These are phyloP conservation scores for Herpetomonas samuelpessoai DNA, from an alignment of 208 protist species.

Conservation along the genomic window DNA sequence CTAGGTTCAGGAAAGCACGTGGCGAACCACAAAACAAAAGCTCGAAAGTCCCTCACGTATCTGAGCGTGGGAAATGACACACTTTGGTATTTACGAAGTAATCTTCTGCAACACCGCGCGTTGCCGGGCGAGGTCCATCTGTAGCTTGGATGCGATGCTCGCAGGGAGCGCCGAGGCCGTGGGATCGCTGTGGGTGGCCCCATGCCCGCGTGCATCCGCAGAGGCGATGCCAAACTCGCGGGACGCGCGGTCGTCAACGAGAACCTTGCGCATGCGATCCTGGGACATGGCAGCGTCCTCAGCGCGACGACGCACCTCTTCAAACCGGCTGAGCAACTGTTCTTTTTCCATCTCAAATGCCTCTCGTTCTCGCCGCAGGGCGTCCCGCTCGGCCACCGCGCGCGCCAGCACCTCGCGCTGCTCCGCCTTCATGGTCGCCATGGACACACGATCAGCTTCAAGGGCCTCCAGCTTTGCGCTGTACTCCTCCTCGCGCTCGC, in stretches of 20 bases:
- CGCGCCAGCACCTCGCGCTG: constrained; percentile 49
- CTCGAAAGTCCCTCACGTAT: constrained; percentile 1
- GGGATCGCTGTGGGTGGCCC: constrained; percentile 8
- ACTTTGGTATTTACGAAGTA: constrained; percentile 9
- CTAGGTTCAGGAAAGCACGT: no score
- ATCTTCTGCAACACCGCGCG: constrained; percentile 75
- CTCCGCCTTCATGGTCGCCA: constrained; percentile 53
- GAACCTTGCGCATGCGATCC: constrained; percentile 46
- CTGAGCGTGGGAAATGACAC: neutral
- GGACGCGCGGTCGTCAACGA: constrained; percentile 34
- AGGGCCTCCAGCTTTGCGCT: constrained; percentile 55
- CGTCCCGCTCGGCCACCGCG: constrained; percentile 50
- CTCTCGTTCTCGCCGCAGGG: constrained; percentile 63
- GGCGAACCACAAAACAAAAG: constrained; percentile 14
- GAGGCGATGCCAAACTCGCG: constrained; percentile 8
- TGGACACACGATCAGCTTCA: constrained; percentile 57
- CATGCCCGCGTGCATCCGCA: neutral
- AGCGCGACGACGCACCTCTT: constrained; percentile 56
- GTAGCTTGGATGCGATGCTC: constrained; percentile 45
- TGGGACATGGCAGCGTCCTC: constrained; percentile 59
- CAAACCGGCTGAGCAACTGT: constrained; percentile 66
- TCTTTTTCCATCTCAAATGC: constrained; percentile 80
- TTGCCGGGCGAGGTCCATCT: constrained; percentile 81
- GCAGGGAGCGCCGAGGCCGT: neutral
- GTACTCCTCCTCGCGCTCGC: constrained; percentile 72